phyloP scores from a whole-genome alignment of 805 yeast species.

The Wickerhamomyces chambardii region DNA sequence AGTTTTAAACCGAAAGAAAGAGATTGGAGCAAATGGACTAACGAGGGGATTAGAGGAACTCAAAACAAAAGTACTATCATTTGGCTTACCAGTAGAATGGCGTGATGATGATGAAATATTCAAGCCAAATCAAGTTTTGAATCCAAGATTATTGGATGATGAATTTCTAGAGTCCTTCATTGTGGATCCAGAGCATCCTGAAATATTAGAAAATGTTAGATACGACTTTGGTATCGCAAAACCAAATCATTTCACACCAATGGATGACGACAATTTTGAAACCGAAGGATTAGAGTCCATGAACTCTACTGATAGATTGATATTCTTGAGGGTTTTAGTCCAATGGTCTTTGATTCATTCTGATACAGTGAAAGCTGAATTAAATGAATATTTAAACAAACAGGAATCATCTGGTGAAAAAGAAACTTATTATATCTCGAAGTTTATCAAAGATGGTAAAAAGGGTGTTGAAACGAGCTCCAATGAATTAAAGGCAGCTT shows the following conservation, averaged over 20 bases:
- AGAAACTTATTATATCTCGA: constrained; percentile 15
- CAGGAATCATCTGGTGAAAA: constrained; percentile 14
- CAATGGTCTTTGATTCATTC: constrained; percentile 15
- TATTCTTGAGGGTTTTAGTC: constrained; percentile 11
- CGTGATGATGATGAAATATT: constrained; percentile 14
- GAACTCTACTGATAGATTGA: constrained; percentile 14
- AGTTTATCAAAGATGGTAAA: constrained; percentile 15
- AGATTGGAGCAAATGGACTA: constrained; percentile 3
- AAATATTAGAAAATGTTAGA: constrained; percentile 7
- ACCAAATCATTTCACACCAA: constrained; percentile 11
- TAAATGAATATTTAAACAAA: constrained; percentile 4
- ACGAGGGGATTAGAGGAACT: constrained; percentile 10
- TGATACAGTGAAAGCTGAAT: constrained; percentile 7
- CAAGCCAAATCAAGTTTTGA: background rate
- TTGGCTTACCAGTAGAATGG: constrained; percentile 20
- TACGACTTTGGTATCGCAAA: constrained; percentile 6
- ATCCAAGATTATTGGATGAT: constrained; percentile 17
- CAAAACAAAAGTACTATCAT: constrained; percentile 4
- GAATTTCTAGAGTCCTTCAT: background rate
- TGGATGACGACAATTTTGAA: constrained; percentile 12
- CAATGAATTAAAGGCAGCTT: constrained; percentile 1
- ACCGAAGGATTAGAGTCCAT: constrained; percentile 9
- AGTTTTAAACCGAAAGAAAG: constrained; percentile 10
- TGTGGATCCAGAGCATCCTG: constrained; percentile 12
- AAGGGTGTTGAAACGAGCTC: constrained; percentile 11